Conservation (phyloP, 768 basidiomycete genomes). For the Mycena maculata region DNA sequence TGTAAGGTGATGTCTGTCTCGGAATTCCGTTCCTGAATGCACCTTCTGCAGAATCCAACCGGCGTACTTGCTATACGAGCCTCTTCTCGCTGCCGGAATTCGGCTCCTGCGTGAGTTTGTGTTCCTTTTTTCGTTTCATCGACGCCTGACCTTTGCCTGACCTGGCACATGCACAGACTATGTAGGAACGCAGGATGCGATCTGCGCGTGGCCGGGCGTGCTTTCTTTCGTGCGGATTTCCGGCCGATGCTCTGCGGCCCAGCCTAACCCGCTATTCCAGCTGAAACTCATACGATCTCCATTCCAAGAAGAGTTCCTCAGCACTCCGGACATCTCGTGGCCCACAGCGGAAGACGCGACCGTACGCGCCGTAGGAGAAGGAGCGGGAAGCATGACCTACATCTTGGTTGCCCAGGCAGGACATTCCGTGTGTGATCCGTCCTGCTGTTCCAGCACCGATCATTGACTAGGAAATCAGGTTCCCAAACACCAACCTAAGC, state of each 20-base stretch:
- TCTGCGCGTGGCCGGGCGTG: too few relatives aligned
- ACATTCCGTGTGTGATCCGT: too few relatives aligned
- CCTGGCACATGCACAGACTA: constrained; percentile 39
- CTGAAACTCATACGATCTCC: constrained; percentile 40
- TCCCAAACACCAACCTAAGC: too few relatives aligned
- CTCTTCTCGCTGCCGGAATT: constrained; percentile 43
- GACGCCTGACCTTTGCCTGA: too few relatives aligned
- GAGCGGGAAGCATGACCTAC: constrained; percentile 38
- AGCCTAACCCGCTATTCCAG: constrained; percentile 13
- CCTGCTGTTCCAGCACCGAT: too few relatives aligned
- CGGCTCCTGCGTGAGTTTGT: constrained; percentile 42
- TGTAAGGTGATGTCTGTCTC: constrained; percentile 23
- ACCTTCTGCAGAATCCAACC: neutral
- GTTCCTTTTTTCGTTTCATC: neutral
- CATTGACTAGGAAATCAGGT: too few relatives aligned
- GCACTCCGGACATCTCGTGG: constrained; percentile 44
- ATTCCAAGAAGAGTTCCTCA: constrained; percentile 41
- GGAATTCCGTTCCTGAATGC: neutral
- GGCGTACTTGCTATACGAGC: constrained; percentile 40
- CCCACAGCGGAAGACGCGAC: constrained; percentile 34
- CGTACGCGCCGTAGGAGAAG: constrained; percentile 41
- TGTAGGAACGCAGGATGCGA: constrained; percentile 40
- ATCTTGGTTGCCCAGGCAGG: too few relatives aligned
- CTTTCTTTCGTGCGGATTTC: too few relatives aligned
- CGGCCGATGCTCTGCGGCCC: too few relatives aligned